Evolutionary conservation across 305 asterid genomes (phyloP).

Genomic region (Fraxinus nigra): DNA sequence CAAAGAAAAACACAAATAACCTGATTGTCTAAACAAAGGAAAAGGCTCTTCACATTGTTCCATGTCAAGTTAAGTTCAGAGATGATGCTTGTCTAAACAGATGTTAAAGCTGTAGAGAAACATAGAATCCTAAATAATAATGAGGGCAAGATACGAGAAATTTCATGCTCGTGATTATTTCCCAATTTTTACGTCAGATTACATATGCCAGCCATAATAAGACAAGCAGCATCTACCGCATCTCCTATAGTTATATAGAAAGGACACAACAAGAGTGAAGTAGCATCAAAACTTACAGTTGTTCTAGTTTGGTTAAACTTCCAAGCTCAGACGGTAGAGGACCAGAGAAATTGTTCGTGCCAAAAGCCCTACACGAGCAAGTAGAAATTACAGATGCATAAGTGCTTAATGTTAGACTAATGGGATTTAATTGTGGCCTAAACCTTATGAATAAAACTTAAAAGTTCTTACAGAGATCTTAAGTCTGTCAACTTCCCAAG

Average conservation of each 20-base stretch:
- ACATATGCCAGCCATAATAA: background rate
- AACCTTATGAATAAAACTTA: constrained; percentile 6
- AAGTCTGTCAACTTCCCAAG: constrained; percentile 69
- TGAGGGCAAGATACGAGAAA: background rate
- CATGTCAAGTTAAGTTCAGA: background rate
- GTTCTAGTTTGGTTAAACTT: constrained; percentile 42
- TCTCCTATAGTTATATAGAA: background rate
- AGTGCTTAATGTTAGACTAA: background rate
- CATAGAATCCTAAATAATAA: background rate
- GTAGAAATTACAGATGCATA: background rate
- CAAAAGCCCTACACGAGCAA: constrained; percentile 40
- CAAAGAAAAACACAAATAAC: background rate
- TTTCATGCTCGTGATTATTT: background rate
- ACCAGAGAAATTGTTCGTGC: constrained; percentile 76
- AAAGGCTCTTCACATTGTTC: background rate
- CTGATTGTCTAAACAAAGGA: background rate
- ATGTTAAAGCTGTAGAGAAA: background rate
- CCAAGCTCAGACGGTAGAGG: constrained; percentile 74
- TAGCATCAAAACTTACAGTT: constrained; percentile 48
- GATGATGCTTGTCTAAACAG: background rate
- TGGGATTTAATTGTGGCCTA: background rate
- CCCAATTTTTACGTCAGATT: background rate
- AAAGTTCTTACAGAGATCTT: constrained; percentile 51
- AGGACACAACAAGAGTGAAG: background rate
- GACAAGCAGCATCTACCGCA: background rate